phyloP scores from a whole-genome alignment of 192 early-diverging fungal species.

The Podila horticola region DNA sequence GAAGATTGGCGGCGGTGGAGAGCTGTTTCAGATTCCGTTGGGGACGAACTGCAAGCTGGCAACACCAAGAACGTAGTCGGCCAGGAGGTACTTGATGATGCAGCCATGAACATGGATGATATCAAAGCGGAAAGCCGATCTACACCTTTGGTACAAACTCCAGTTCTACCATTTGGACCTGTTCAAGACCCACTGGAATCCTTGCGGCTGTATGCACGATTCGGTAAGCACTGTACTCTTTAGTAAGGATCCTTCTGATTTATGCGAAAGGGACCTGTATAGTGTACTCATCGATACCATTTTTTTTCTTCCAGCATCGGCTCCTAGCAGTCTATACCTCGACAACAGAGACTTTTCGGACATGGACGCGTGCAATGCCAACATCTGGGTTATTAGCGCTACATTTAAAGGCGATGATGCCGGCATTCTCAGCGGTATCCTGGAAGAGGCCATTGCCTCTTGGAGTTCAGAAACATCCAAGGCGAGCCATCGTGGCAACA shows the following conservation, averaged over 20 bases:
- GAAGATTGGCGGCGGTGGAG: slow-evolving; percentile 64
- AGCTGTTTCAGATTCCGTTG: slow-evolving; percentile 1
- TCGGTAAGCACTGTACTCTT: slow-evolving; percentile 26
- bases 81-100: background rate
- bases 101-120: slow-evolving; percentile 25
- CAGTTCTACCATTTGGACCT: slow-evolving; percentile 61
- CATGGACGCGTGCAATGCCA: slow-evolving; percentile 63
- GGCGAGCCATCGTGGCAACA: slow-evolving; percentile 6
- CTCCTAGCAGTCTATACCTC: slow-evolving; percentile 40
- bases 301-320: slow-evolving; percentile 27
- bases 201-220: slow-evolving; percentile 54
- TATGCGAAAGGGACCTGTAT: background rate
- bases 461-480: slow-evolving; percentile 56
- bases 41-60: background rate
- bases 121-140: slow-evolving; percentile 20
- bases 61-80: background rate
- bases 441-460: slow-evolving; percentile 57
- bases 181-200: slow-evolving; percentile 64
- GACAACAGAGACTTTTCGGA: slow-evolving; percentile 52
- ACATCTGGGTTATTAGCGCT: slow-evolving; percentile 54
- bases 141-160: slow-evolving; percentile 15
- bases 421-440: slow-evolving; percentile 52
- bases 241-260: background rate
- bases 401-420: slow-evolving; percentile 56
- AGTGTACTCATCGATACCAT: background rate